phyloP scores from a whole-genome alignment of 495 filamentous ascomycete species.

The Aspergillus conjunctus region DNA sequence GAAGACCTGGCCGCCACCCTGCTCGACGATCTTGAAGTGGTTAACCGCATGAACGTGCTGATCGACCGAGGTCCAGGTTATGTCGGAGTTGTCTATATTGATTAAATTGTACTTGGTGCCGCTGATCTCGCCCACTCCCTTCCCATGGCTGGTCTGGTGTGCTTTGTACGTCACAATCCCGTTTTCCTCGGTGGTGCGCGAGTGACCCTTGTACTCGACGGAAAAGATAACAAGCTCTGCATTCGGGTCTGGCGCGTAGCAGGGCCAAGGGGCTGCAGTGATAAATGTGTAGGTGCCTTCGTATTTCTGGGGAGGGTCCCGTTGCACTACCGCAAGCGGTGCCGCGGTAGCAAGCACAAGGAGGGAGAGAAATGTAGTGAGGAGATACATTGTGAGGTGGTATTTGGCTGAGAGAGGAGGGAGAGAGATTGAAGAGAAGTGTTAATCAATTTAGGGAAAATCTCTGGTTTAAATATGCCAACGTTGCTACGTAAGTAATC shows the following conservation, averaged over 20 bases:
- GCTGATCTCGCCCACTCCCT: not conserved
- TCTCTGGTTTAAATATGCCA: not conserved
- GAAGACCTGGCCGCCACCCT: not conserved
- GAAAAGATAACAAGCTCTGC: not conserved
- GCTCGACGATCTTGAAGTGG: constrained; percentile 1
- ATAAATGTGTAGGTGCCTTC: constrained; percentile 1
- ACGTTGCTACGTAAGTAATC: not conserved
- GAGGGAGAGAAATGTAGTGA: not conserved
- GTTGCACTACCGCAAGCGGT: not conserved
- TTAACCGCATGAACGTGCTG: constrained; percentile 1
- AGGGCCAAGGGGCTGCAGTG: not conserved
- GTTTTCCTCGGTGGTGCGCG: not conserved
- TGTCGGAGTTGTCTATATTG: not conserved
- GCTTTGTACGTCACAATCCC: not conserved
- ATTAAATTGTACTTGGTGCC: not conserved
- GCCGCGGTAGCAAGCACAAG: not conserved
- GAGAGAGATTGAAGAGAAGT: not conserved
- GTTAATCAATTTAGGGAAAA: not conserved
- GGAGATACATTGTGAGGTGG: constrained; percentile 1
- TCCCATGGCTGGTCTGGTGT: not conserved
- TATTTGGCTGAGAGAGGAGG: not conserved
- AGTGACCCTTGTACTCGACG: not conserved
- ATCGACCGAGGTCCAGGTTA: not conserved
- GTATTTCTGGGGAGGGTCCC: not conserved
- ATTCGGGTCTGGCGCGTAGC: not conserved